Conservation (phyloP, 139 green algal genomes). For the Zygnema circumcarinatum region DNA sequence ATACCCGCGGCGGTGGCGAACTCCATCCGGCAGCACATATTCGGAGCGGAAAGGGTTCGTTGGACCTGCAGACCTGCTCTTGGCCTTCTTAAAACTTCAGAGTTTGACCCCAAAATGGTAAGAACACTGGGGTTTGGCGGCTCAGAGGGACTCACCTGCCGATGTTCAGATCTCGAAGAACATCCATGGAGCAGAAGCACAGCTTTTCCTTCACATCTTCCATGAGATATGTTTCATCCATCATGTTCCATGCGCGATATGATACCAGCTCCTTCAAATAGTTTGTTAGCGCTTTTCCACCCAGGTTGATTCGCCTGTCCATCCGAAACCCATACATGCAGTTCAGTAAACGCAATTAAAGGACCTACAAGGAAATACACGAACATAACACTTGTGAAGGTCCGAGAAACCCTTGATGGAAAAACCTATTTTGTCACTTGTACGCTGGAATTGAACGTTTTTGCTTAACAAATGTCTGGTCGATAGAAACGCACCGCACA, state of each 20-base stretch:
- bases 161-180: conserved; percentile 43
- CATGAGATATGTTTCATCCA: conserved; percentile 91
- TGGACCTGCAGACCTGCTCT: background rate
- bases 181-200: conserved; percentile 81
- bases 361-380: no score
- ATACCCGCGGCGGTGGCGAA: conserved; percentile 83
- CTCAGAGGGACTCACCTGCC: conserved; percentile 21
- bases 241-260: conserved; percentile 90
- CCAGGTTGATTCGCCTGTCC: conserved; percentile 87
- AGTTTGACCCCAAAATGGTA: background rate
- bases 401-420: no score
- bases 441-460: no score
- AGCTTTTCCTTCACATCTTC: conserved; percentile 92
- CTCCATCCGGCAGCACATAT: conserved; percentile 89
- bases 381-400: no score
- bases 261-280: conserved; percentile 95
- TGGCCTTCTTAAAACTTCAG: background rate
- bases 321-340: no score
- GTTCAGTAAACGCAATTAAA: no score
- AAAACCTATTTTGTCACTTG: no score
- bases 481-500: no score
- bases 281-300: conserved; percentile 97
- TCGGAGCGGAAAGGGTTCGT: conserved; percentile 3
- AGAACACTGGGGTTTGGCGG: background rate
- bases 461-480: no score